phyloP scores from a whole-genome alignment of 2,329 filamentous ascomycete genomes.

The Leptographium galeiforme region DNA sequence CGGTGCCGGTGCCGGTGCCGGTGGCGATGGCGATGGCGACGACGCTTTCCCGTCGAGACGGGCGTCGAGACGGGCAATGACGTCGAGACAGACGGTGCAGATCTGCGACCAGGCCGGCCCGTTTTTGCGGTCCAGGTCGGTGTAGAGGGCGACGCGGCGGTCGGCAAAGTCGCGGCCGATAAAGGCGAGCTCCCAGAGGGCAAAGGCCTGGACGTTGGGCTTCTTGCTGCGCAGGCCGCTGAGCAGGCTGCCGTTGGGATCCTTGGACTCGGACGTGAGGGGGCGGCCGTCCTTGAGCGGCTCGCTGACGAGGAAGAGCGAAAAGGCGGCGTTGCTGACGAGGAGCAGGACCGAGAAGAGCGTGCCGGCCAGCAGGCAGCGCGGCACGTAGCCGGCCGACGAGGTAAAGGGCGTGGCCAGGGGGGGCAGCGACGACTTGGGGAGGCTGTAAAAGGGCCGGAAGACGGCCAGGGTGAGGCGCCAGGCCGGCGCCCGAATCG shows the following conservation, averaged over 20 bases:
- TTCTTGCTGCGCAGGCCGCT: constrained; percentile 78
- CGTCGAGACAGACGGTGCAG: constrained; percentile 52
- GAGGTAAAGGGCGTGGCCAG: constrained; percentile 38
- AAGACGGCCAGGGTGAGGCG: constrained; percentile 55
- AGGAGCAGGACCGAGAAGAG: constrained; percentile 65
- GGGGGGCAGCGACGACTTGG: constrained; percentile 53
- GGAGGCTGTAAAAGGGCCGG: constrained; percentile 61
- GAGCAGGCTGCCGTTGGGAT: constrained; percentile 80
- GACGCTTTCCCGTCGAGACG: constrained; percentile 40
- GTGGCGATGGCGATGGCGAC: no score
- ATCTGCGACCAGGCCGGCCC: constrained; percentile 75
- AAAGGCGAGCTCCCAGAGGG: constrained; percentile 78
- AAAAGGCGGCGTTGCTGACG: constrained; percentile 63
- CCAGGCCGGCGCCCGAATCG: constrained; percentile 55
- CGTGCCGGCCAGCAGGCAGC: constrained; percentile 47
- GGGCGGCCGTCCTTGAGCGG: constrained; percentile 77
- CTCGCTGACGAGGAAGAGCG: constrained; percentile 63
- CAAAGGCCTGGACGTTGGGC: constrained; percentile 63
- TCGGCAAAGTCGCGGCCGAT: constrained; percentile 63
- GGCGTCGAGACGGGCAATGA: constrained; percentile 52
- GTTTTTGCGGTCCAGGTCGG: constrained; percentile 71
- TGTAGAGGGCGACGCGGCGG: constrained; percentile 71
- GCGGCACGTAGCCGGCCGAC: constrained; percentile 37
- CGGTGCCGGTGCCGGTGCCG: no score
- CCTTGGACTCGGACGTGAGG: constrained; percentile 71